Conservation (phyloP, 106 monocot genomes). For the Triglochin maritima region DNA sequence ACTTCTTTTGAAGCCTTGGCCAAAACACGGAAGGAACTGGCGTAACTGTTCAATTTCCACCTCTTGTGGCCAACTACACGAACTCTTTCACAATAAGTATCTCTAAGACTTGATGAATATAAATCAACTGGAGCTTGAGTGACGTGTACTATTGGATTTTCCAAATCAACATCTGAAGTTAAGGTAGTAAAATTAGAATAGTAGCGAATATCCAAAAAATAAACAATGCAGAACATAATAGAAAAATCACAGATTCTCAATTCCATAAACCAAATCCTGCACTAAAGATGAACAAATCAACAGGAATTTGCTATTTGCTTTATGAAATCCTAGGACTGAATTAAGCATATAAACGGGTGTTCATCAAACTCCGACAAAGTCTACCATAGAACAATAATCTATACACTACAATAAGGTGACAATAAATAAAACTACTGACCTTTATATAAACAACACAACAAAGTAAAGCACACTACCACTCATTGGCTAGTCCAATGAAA, state of each 20-base stretch:
- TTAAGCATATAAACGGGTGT: too few species aligned
- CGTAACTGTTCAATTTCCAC: conserved; percentile 48
- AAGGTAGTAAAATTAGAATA: neutral
- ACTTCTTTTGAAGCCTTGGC: conserved; percentile 44
- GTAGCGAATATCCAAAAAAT: too few species aligned
- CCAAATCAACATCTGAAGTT: conserved; percentile 50
- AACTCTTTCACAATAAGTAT: conserved; percentile 41
- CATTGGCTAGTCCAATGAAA: too few species aligned
- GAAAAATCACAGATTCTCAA: too few species aligned
- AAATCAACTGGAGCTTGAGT: conserved; percentile 19
- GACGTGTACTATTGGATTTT: conserved; percentile 34
- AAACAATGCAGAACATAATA: too few species aligned
- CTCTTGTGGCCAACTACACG: conserved; percentile 44
- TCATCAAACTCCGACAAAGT: too few species aligned
- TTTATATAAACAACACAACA: too few species aligned
- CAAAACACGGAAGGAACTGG: conserved; percentile 35
- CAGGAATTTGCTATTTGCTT: too few species aligned
- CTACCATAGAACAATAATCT: too few species aligned
- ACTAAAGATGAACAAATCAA: neutral
- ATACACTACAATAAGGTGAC: too few species aligned
- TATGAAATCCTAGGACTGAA: neutral
- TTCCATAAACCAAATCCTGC: neutral
- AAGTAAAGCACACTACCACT: too few species aligned
- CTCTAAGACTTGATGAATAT: conserved; percentile 6
- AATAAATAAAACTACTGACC: too few species aligned